These are phyloP conservation scores for Colletotrichum sp. DNA, from an alignment of 2,329 filamentous ascomycete species.

Conservation along the genomic window DNA sequence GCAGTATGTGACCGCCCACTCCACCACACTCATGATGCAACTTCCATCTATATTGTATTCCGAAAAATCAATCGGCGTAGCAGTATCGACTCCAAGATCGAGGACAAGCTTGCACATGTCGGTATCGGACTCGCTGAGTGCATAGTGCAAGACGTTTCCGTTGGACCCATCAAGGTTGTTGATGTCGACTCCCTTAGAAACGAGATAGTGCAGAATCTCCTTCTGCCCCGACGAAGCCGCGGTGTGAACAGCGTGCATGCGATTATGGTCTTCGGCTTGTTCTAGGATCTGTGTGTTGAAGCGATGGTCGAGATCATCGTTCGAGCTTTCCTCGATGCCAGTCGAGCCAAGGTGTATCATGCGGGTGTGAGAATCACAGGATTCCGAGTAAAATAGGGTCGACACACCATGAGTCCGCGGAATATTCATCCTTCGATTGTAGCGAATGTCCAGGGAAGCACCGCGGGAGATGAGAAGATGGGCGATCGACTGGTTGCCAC, in stretches of 20 bases:
- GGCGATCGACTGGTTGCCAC: background rate
- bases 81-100: background rate
- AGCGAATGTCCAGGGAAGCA: background rate
- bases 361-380: fast-evolving
- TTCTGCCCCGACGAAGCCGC: background rate
- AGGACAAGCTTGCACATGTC: background rate
- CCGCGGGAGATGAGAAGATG: background rate
- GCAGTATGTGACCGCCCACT: background rate
- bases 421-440: background rate
- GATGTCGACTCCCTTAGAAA: background rate
- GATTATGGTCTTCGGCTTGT: background rate
- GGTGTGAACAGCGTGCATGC: background rate
- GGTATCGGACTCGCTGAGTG: background rate
- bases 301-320: background rate
- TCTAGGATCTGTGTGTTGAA: fast-evolving
- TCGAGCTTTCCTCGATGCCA: fast-evolving
- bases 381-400: fast-evolving
- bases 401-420: background rate
- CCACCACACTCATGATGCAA: background rate
- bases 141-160: background rate
- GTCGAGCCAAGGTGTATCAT: fast-evolving
- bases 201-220: background rate
- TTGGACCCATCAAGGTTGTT: background rate
- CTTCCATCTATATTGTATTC: fast-evolving
- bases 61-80: fast-evolving